Evolutionary conservation across 768 basidiomycete species (phyloP).

Genomic region (Boletus tomentosulus): DNA sequence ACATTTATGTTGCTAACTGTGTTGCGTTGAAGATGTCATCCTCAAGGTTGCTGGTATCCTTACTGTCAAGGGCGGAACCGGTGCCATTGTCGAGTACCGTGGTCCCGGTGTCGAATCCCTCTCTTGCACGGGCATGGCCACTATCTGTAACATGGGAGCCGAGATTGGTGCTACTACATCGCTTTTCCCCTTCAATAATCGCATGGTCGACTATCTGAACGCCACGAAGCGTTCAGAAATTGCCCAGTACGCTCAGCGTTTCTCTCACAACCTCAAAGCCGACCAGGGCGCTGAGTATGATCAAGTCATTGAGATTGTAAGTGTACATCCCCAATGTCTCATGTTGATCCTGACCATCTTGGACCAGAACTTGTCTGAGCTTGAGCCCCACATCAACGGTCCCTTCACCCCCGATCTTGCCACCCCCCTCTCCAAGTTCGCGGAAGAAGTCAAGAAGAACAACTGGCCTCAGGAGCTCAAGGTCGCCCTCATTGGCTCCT

Average conservation of each 20-base stretch:
- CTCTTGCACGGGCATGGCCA: conserved; percentile 98
- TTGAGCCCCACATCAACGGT: conserved; percentile 99
- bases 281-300: conserved; percentile 92
- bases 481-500: conserved; percentile 97
- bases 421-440: conserved; percentile 96
- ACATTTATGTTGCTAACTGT: conserved; percentile 9
- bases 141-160: conserved; percentile 99
- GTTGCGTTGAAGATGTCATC: conserved; percentile 70
- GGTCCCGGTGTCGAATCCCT: conserved; percentile 94
- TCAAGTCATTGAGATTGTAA: conserved; percentile 84
- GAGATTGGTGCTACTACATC: conserved; percentile 99
- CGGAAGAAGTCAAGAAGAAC: conserved; percentile 87
- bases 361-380: conserved; percentile 82
- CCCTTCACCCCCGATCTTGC: conserved; percentile 99
- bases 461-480: conserved; percentile 95
- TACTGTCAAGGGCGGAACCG: conserved; percentile 99
- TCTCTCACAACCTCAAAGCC: conserved; percentile 86
- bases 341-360: neutral
- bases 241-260: conserved; percentile 82
- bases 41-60: conserved; percentile 98
- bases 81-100: conserved; percentile 96
- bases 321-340: conserved; percentile 23
- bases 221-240: conserved; percentile 92
- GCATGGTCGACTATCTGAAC: conserved; percentile 90
- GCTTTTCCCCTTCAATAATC: conserved; percentile 95